These are phyloP conservation scores for Cornus florida DNA, from an alignment of 148 eudicot species.

Conservation along the genomic window DNA sequence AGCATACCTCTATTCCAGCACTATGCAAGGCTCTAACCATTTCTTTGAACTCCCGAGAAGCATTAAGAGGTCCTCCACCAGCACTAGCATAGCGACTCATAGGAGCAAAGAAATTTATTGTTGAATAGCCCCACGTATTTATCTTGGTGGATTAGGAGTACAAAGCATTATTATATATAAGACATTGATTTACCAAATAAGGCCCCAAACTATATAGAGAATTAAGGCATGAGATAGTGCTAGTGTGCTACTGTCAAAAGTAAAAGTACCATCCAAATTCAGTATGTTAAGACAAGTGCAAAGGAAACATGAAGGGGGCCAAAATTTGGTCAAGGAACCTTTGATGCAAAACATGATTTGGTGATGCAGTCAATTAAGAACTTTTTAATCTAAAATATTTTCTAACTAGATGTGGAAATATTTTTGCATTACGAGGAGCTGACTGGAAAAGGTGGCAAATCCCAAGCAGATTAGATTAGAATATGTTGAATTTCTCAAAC, in stretches of 20 bases:
- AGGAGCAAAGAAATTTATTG: constrained; percentile 98
- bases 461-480: neutral
- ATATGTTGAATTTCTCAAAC: too few relatives aligned
- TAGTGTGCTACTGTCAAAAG: neutral
- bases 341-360: neutral
- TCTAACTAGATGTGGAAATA: neutral
- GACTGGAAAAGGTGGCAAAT: neutral
- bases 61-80: constrained; percentile 89
- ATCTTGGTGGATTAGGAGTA: constrained; percentile 38
- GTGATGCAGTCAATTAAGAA: neutral
- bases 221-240: neutral
- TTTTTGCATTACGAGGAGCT: neutral
- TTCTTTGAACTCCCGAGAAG: constrained; percentile 82
- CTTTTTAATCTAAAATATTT: neutral
- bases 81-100: constrained; percentile 98
- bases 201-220: neutral
- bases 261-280: neutral
- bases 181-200: neutral
- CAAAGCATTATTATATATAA: constrained; percentile 15
- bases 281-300: neutral
- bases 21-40: constrained; percentile 95
- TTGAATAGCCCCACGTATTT: constrained; percentile 99
- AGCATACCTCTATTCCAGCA: constrained; percentile 91
- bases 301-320: neutral
- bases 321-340: neutral